Percentiles rank a stretch among this genome's conserved stretches.
Evolutionary conservation across 1,284 basidiomycete genomes (phyloP).

Genomic region (Dichomitus squalens): DNA sequence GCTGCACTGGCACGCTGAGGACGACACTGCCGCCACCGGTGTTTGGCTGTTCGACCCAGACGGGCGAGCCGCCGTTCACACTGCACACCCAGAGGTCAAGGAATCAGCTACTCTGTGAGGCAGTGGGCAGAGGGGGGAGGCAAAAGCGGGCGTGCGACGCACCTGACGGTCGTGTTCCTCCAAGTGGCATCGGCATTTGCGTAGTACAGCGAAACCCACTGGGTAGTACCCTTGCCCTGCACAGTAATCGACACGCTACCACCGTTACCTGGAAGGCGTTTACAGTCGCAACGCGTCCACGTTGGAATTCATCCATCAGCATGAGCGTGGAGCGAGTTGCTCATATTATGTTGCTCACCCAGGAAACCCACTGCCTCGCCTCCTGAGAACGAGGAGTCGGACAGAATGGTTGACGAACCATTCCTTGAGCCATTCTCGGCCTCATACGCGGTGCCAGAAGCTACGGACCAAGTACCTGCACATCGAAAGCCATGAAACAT

Average conservation of each 20-base stretch:
- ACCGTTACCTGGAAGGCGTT: slow-evolving; percentile 46
- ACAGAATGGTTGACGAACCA: slow-evolving; percentile 48
- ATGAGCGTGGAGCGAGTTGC: neutral
- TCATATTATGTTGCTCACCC: slow-evolving; percentile 34
- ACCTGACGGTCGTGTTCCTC: slow-evolving; percentile 64
- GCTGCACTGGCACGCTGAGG: slow-evolving; percentile 57
- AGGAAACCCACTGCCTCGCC: slow-evolving; percentile 58
- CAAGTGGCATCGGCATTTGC: slow-evolving; percentile 60
- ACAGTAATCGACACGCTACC: slow-evolving; percentile 60
- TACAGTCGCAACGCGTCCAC: neutral
- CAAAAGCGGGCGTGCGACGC: slow-evolving; percentile 10
- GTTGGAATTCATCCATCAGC: neutral
- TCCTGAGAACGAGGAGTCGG: slow-evolving; percentile 51
- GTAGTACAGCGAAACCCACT: slow-evolving; percentile 63
- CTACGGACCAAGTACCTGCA: slow-evolving; percentile 50
- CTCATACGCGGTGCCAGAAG: slow-evolving; percentile 56
- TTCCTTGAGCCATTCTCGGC: slow-evolving; percentile 56
- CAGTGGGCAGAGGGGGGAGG: neutral
- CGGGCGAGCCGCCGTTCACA: slow-evolving; percentile 56
- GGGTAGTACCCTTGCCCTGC: slow-evolving; percentile 53
- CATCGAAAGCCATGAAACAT: neutral
- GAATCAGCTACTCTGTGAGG: neutral
- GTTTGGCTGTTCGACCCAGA: slow-evolving; percentile 58
- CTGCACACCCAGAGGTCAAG: slow-evolving; percentile 30
- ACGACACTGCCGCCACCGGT: slow-evolving; percentile 55